These are phyloP conservation scores for Fusarium torulosum DNA, from an alignment of 2,329 filamentous ascomycete genomes.

Conservation along the genomic window DNA sequence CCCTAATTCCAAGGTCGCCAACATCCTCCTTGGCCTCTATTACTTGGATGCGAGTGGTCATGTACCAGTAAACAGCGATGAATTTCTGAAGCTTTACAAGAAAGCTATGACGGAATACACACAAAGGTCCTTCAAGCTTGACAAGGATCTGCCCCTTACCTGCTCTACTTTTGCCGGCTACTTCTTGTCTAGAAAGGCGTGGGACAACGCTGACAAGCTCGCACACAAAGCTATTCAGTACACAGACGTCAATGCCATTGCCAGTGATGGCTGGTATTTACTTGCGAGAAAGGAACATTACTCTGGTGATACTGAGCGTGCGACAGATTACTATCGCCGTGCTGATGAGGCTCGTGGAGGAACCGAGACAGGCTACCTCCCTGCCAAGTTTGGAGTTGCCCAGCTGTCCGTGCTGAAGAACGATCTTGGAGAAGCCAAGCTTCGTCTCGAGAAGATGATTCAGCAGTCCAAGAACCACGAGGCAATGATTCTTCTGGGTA, in stretches of 20 bases:
- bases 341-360: conserved; percentile 94
- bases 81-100: conserved; percentile 88
- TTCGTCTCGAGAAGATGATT: conserved; percentile 93
- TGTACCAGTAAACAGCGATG: conserved; percentile 83
- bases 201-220: conserved; percentile 84
- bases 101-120: conserved; percentile 95
- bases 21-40: conserved; percentile 89
- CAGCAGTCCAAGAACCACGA: conserved; percentile 87
- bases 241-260: conserved; percentile 95
- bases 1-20: conserved; percentile 87
- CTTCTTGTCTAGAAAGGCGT: conserved; percentile 85
- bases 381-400: conserved; percentile 93
- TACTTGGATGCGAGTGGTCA: conserved; percentile 89
- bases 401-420: conserved; percentile 88
- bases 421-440: conserved; percentile 91
- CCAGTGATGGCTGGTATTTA: conserved; percentile 97
- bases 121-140: conserved; percentile 91
- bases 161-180: conserved; percentile 92
- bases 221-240: conserved; percentile 94
- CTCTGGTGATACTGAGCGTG: conserved; percentile 78
- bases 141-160: conserved; percentile 90
- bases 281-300: conserved; percentile 93
- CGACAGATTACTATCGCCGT: conserved; percentile 87
- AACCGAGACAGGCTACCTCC: conserved; percentile 89
- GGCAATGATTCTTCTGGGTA: conserved; percentile 91